phyloP scores from a whole-genome alignment of 2,329 filamentous ascomycete species.

The Periglandula ipomoeae region DNA sequence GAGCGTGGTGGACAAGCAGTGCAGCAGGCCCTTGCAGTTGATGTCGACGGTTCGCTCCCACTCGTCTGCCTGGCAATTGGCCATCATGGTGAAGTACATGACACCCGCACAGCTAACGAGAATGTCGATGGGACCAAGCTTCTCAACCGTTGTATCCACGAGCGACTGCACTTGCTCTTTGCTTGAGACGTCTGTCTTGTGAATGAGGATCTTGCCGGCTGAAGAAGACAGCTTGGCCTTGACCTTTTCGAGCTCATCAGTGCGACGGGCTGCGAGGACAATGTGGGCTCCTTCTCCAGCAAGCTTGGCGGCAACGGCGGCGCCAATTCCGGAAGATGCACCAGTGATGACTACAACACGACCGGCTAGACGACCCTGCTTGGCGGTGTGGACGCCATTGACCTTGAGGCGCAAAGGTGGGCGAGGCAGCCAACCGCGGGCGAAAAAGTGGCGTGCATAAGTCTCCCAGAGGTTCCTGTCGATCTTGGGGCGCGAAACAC shows the following conservation, averaged over 20 bases:
- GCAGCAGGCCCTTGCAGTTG: conserved; percentile 74
- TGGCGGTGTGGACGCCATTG: conserved; percentile 15
- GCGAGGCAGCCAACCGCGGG: conserved; percentile 63
- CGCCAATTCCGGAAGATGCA: conserved; percentile 71
- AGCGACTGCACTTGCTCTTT: conserved; percentile 57
- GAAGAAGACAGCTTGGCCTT: conserved; percentile 48
- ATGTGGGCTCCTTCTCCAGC: conserved; percentile 64
- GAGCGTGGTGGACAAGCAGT: conserved; percentile 61
- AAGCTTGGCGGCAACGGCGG: conserved; percentile 60
- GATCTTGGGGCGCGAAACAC: conserved; percentile 57
- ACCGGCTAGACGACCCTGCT: conserved; percentile 53
- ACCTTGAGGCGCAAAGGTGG: conserved; percentile 42
- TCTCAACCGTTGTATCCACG: conserved; percentile 45
- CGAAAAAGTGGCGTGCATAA: conserved; percentile 73
- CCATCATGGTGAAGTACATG: conserved; percentile 88
- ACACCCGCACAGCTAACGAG: conserved; percentile 74
- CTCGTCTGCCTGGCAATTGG: conserved; percentile 61
- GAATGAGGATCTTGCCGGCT: conserved; percentile 57
- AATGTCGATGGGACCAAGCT: conserved; percentile 67
- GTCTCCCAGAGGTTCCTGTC: conserved; percentile 63
- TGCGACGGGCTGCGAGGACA: conserved; percentile 61
- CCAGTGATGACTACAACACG: conserved; percentile 70
- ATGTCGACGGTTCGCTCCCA: conserved; percentile 79
- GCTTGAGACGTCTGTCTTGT: conserved; percentile 64
- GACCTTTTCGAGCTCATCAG: conserved; percentile 57